These are phyloP conservation scores for Trichoderma sp. DNA, from an alignment of 2,329 filamentous ascomycete genomes.

Conservation along the genomic window DNA sequence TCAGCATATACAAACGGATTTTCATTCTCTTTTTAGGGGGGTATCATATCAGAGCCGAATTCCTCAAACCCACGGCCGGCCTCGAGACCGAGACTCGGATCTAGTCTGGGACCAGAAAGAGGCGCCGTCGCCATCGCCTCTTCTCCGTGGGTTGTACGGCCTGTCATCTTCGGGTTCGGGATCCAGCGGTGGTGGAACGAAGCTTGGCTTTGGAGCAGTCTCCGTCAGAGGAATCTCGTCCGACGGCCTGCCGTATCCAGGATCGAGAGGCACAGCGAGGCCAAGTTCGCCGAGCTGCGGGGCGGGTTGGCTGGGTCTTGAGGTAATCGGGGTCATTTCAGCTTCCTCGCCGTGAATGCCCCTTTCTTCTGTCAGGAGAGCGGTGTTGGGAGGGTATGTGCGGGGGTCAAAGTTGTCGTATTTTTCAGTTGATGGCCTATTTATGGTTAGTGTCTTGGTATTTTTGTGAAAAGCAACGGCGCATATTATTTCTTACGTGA, in stretches of 20 bases:
- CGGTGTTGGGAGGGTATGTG: neutral
- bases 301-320: slow-evolving; percentile 1
- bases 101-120: slow-evolving; percentile 20
- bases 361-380: slow-evolving; percentile 1
- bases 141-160: slow-evolving; percentile 17
- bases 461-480: neutral
- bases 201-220: neutral
- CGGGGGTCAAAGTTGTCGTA: neutral
- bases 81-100: slow-evolving; percentile 6
- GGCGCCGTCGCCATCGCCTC: slow-evolving; percentile 14
- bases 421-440: slow-evolving; percentile 28
- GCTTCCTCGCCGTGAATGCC: neutral
- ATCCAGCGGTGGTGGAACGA: neutral
- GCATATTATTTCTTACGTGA: slow-evolving; percentile 35
- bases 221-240: slow-evolving; percentile 18
- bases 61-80: slow-evolving; percentile 11
- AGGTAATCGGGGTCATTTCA: neutral
- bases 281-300: slow-evolving; percentile 6
- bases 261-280: slow-evolving; percentile 5
- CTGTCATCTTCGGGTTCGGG: neutral
- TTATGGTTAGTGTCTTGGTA: slow-evolving; percentile 24
- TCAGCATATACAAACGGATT: slow-evolving; percentile 10
- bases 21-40: neutral
- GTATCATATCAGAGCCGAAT: neutral
- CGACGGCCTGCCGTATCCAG: slow-evolving; percentile 1